Percentiles rank a stretch among this genome's conserved stretches.
These are phyloP conservation scores for Vinca minor DNA, from an alignment of 257 asterid species.

Conservation along the genomic window DNA sequence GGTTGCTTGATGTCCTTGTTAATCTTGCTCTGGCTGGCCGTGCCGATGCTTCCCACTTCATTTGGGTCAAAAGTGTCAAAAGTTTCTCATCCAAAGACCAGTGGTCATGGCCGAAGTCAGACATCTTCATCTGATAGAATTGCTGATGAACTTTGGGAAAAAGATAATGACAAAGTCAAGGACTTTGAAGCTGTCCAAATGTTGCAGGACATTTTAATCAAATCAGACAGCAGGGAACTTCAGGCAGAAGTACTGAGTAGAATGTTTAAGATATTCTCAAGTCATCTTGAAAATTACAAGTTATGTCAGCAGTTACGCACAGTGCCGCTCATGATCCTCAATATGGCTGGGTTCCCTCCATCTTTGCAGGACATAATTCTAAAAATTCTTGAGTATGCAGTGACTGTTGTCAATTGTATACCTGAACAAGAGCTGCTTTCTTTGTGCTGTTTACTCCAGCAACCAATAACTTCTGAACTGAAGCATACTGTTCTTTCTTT, in stretches of 20 bases:
- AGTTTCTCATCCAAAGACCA: slow-evolving; percentile 44
- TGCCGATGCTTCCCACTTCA: slow-evolving; percentile 34
- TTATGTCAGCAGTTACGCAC: slow-evolving; percentile 90
- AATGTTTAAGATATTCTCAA: slow-evolving; percentile 88
- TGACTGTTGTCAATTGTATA: slow-evolving; percentile 84
- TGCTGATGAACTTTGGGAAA: slow-evolving; percentile 77
- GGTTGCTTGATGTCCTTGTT: slow-evolving; percentile 85
- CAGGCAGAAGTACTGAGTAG: slow-evolving; percentile 89
- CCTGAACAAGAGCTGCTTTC: slow-evolving; percentile 99
- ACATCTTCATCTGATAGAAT: slow-evolving; percentile 65
- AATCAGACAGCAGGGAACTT: slow-evolving; percentile 79
- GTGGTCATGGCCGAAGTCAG: slow-evolving; percentile 61
- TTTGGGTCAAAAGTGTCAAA: slow-evolving; percentile 41
- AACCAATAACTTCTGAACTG: slow-evolving; percentile 66
- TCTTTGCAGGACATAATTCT: slow-evolving; percentile 82
- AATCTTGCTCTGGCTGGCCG: slow-evolving; percentile 79
- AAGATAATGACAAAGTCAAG: slow-evolving; percentile 76
- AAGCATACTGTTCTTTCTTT: slow-evolving; percentile 79
- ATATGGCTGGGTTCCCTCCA: slow-evolving; percentile 88
- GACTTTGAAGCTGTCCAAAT: slow-evolving; percentile 95
- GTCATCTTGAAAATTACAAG: slow-evolving; percentile 90
- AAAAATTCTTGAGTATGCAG: slow-evolving; percentile 96
- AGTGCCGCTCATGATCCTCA: slow-evolving; percentile 91
- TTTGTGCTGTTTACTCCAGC: slow-evolving; percentile 92
- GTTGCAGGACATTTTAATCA: slow-evolving; percentile 90